phyloP scores from a whole-genome alignment of 2,329 filamentous ascomycete species.

The Atkinsonella hypoxylon region DNA sequence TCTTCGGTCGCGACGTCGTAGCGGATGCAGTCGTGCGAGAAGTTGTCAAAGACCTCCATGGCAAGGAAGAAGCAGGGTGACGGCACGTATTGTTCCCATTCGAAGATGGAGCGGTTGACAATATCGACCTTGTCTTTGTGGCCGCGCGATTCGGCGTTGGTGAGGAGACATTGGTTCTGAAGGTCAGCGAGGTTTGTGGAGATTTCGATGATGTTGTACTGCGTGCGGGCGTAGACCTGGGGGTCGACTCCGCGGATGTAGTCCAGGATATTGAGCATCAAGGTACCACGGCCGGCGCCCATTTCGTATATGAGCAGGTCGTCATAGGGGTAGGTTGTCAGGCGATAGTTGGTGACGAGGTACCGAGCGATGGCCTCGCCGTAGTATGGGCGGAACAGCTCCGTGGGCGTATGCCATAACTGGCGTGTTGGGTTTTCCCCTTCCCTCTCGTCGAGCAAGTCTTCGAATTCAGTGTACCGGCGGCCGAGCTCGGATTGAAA shows the following conservation, averaged over 20 bases:
- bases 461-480: slow-evolving; percentile 84
- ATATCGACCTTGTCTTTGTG: slow-evolving; percentile 85
- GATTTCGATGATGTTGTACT: slow-evolving; percentile 94
- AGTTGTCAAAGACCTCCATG: slow-evolving; percentile 98
- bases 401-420: slow-evolving; percentile 96
- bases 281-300: slow-evolving; percentile 90
- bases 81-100: slow-evolving; percentile 81
- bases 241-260: slow-evolving; percentile 85
- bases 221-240: slow-evolving; percentile 85
- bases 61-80: slow-evolving; percentile 95
- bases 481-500: slow-evolving; percentile 68
- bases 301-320: slow-evolving; percentile 98
- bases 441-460: slow-evolving; percentile 62
- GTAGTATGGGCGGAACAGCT: slow-evolving; percentile 93
- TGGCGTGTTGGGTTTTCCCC: slow-evolving; percentile 63
- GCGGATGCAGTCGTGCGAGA: slow-evolving; percentile 85
- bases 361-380: slow-evolving; percentile 96
- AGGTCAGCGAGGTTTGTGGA: slow-evolving; percentile 67
- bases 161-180: slow-evolving; percentile 59
- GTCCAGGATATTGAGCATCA: slow-evolving; percentile 97
- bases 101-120: slow-evolving; percentile 88
- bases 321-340: slow-evolving; percentile 87
- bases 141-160: slow-evolving; percentile 55
- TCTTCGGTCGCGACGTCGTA: slow-evolving; percentile 74
- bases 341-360: slow-evolving; percentile 88